These are phyloP conservation scores for Colletotrichum sp. DNA, from an alignment of 2,329 filamentous ascomycete species.

Conservation along the genomic window DNA sequence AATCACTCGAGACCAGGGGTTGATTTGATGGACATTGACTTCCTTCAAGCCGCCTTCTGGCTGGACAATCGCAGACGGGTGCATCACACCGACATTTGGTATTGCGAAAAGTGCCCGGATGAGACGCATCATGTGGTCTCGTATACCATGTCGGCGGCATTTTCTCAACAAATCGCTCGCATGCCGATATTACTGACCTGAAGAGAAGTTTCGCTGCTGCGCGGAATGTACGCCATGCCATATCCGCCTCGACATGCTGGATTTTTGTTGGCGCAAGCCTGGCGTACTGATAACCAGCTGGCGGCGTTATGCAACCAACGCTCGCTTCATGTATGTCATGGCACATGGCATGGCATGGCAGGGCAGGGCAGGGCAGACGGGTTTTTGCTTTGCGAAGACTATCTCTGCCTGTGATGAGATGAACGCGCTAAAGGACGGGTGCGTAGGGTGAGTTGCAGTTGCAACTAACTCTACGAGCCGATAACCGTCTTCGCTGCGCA, in stretches of 20 bases:
- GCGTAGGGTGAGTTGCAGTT: neutral
- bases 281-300: neutral
- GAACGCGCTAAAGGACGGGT: neutral
- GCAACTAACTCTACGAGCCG: neutral
- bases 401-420: neutral
- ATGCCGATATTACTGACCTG: neutral
- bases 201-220: neutral
- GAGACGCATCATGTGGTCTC: conserved; percentile 7
- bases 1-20: neutral
- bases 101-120: neutral
- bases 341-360: conserved; percentile 2
- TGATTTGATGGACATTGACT: neutral
- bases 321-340: conserved; percentile 20
- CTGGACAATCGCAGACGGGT: neutral
- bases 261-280: neutral
- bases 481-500: neutral
- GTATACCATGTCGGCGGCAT: neutral
- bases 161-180: neutral
- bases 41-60: neutral
- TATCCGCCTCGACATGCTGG: neutral
- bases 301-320: neutral
- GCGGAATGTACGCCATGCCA: neutral
- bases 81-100: conserved; percentile 22
- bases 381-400: neutral
- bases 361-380: neutral